Conservation (phyloP, 177 flowering plant species). For the Vitis hybrid region DNA sequence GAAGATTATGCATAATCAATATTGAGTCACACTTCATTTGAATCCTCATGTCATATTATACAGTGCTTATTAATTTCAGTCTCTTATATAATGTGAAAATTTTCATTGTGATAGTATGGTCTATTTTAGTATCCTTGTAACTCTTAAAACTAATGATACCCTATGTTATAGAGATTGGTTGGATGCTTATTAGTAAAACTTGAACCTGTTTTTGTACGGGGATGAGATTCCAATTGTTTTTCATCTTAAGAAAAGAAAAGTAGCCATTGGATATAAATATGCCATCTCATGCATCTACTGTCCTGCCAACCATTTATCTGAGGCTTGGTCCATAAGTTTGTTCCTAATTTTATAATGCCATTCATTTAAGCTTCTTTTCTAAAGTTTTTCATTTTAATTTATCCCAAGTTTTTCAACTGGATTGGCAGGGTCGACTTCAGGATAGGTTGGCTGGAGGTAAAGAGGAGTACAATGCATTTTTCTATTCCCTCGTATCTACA, state of each 20-base stretch:
- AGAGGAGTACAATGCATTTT: constrained; percentile 97
- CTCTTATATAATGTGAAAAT: too few species aligned
- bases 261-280: too few species aligned
- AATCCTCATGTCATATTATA: neutral
- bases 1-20: neutral
- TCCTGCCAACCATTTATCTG: neutral
- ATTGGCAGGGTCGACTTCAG: constrained; percentile 72
- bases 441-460: constrained; percentile 98
- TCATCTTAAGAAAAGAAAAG: too few species aligned
- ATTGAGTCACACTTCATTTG: neutral
- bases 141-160: too few species aligned
- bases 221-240: too few species aligned
- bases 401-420: neutral
- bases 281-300: too few species aligned
- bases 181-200: too few species aligned
- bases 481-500: constrained; percentile 95
- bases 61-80: neutral
- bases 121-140: too few species aligned
- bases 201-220: too few species aligned
- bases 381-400: neutral
- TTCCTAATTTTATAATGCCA: neutral
- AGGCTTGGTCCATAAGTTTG: neutral
- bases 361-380: neutral
- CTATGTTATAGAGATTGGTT: too few species aligned
- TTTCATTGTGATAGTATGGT: too few species aligned